A percentile compares a stretch with the other conserved stretches of the same genome.
phyloP scores from a whole-genome alignment of 1,284 basidiomycete species.

The Agaricales sp. region DNA sequence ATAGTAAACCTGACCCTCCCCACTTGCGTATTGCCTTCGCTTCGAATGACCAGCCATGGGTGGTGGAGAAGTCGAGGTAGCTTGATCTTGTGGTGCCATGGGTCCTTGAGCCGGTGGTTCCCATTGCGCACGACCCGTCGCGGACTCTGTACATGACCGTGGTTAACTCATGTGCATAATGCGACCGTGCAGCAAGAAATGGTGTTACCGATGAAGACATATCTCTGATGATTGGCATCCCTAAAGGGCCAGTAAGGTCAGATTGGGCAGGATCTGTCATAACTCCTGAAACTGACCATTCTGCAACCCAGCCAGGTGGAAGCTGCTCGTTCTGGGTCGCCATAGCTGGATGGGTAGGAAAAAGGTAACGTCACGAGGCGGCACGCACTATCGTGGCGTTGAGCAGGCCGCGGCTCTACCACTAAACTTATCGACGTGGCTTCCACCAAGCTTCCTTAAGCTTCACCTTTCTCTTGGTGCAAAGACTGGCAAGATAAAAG shows the following conservation, averaged over 20 bases:
- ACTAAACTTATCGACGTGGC: too few species aligned
- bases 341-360: not conserved
- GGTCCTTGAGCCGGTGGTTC: slow-evolving; percentile 37
- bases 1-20: slow-evolving; percentile 82
- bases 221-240: not conserved
- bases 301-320: slow-evolving; percentile 1
- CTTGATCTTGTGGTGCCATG: slow-evolving; percentile 26
- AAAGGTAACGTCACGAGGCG: not conserved
- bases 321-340: not conserved
- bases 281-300: not conserved
- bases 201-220: not conserved
- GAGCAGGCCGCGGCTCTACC: too few species aligned
- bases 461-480: too few species aligned
- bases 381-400: too few species aligned
- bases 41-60: slow-evolving; percentile 34
- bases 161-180: not conserved
- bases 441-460: too few species aligned
- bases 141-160: slow-evolving; percentile 28
- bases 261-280: not conserved
- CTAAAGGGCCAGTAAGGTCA: not conserved
- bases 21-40: slow-evolving; percentile 84
- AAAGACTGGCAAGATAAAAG: too few species aligned
- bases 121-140: slow-evolving; percentile 57
- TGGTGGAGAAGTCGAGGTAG: slow-evolving; percentile 28
- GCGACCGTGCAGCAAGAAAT: not conserved